Percentiles rank a stretch among this genome's conserved stretches.
These are phyloP conservation scores for Annulohypoxylon moriforme DNA, from an alignment of 495 filamentous ascomycete species.

Conservation along the genomic window DNA sequence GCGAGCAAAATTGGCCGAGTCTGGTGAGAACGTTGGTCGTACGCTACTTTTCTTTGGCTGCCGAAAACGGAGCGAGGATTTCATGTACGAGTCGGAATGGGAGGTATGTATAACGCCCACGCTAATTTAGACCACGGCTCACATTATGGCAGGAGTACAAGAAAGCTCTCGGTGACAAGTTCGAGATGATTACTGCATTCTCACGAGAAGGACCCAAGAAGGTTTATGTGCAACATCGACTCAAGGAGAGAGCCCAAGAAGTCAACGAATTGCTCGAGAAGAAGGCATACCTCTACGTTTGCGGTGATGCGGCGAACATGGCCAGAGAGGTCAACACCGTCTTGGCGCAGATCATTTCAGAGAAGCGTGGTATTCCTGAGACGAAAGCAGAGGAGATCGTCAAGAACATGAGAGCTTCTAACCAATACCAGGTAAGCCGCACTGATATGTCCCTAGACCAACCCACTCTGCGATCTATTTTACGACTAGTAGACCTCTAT, in stretches of 20 bases:
- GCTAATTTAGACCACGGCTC: conserved; percentile 19
- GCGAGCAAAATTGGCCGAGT: conserved; percentile 80
- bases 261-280: conserved; percentile 87
- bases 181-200: conserved; percentile 91
- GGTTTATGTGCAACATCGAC: conserved; percentile 95
- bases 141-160: conserved; percentile 73
- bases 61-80: conserved; percentile 85
- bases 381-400: conserved; percentile 94
- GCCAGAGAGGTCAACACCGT: conserved; percentile 92
- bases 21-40: conserved; percentile 86
- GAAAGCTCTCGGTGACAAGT: conserved; percentile 82
- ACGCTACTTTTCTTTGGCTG: conserved; percentile 96
- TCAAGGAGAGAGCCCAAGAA: conserved; percentile 83
- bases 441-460: not conserved
- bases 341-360: conserved; percentile 83
- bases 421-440: conserved; percentile 87
- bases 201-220: conserved; percentile 86
- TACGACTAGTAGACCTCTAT: not conserved
- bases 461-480: not conserved
- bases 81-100: conserved; percentile 92
- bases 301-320: conserved; percentile 98
- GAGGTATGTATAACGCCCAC: conserved; percentile 72
- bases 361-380: conserved; percentile 81
- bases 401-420: conserved; percentile 91
- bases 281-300: conserved; percentile 97